These are phyloP conservation scores for Aeminium ludgeri DNA, from an alignment of 495 filamentous ascomycete species.

Conservation along the genomic window DNA sequence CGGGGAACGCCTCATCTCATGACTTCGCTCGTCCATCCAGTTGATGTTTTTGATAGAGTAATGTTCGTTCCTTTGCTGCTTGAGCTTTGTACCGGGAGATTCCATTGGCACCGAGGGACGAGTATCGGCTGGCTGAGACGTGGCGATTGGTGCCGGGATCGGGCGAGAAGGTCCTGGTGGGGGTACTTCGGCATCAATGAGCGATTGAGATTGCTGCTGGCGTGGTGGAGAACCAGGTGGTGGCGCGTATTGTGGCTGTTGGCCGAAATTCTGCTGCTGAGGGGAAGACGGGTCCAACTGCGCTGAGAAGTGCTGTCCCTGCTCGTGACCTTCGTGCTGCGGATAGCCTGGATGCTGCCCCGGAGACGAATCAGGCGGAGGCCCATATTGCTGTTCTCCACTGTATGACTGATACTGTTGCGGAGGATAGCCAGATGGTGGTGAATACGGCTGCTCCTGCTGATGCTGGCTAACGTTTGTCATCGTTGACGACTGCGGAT, in stretches of 20 bases:
- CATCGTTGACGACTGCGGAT: background rate
- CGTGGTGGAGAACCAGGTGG: slow-evolving; percentile 11
- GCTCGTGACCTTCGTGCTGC: background rate
- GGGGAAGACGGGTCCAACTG: background rate
- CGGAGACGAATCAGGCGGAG: background rate
- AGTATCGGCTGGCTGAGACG: background rate
- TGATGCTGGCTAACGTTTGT: too few relatives aligned
- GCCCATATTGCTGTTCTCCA: background rate
- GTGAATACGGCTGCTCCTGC: background rate
- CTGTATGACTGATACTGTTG: too few relatives aligned
- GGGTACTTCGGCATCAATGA: slow-evolving; percentile 3
- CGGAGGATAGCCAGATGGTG: background rate
- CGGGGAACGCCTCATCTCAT: slow-evolving; percentile 43
- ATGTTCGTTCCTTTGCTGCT: slow-evolving; percentile 39
- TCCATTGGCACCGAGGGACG: slow-evolving; percentile 9
- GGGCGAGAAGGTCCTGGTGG: background rate
- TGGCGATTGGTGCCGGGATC: background rate
- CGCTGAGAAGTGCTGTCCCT: too few relatives aligned
- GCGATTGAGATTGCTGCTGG: background rate
- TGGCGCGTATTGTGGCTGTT: slow-evolving; percentile 6
- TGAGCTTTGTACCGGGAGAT: slow-evolving; percentile 19
- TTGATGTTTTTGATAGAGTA: slow-evolving; percentile 56
- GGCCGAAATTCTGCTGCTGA: background rate
- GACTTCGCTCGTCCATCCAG: slow-evolving; percentile 35
- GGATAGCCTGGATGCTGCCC: background rate